Evolutionary conservation across 208 protist genomes (phyloP).

Genomic region (Lotmaria passim): DNA sequence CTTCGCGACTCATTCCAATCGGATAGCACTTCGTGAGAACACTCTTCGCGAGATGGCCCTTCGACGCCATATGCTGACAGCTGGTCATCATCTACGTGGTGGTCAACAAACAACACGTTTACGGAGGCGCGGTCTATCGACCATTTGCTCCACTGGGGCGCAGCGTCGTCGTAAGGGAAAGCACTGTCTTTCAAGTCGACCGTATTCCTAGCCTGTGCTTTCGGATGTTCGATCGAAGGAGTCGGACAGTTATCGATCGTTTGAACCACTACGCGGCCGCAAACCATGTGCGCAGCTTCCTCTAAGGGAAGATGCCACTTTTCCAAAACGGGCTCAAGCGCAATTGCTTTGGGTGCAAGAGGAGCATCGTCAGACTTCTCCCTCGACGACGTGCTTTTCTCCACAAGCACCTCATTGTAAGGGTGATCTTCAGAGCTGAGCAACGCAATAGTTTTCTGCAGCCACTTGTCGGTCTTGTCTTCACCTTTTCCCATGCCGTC

Average conservation of each 20-base stretch:
- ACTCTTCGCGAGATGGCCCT: slow-evolving; percentile 12
- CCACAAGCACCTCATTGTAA: neutral
- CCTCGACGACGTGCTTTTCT: neutral
- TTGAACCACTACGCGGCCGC: neutral
- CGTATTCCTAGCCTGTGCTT: too few species aligned
- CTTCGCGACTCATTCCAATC: slow-evolving; percentile 16
- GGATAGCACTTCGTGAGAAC: neutral
- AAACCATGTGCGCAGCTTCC: slow-evolving; percentile 7
- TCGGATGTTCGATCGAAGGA: neutral
- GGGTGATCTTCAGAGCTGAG: neutral
- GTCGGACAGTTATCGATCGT: neutral
- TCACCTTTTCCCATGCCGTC: neutral
- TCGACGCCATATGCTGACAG: slow-evolving; percentile 13
- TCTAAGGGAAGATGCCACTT: slow-evolving; percentile 11
- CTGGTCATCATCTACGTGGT: slow-evolving; percentile 27
- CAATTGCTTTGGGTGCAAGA: neutral
- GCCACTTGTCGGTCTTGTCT: neutral
- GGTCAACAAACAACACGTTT: slow-evolving; percentile 28
- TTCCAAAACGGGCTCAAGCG: neutral
- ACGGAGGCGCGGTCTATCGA: slow-evolving; percentile 7
- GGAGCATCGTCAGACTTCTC: neutral
- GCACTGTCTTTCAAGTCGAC: neutral
- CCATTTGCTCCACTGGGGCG: neutral
- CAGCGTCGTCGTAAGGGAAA: neutral
- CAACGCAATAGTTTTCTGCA: slow-evolving; percentile 4